These are phyloP conservation scores for Colletotrichum limetticola DNA, from an alignment of 2,329 filamentous ascomycete species.

Conservation along the genomic window DNA sequence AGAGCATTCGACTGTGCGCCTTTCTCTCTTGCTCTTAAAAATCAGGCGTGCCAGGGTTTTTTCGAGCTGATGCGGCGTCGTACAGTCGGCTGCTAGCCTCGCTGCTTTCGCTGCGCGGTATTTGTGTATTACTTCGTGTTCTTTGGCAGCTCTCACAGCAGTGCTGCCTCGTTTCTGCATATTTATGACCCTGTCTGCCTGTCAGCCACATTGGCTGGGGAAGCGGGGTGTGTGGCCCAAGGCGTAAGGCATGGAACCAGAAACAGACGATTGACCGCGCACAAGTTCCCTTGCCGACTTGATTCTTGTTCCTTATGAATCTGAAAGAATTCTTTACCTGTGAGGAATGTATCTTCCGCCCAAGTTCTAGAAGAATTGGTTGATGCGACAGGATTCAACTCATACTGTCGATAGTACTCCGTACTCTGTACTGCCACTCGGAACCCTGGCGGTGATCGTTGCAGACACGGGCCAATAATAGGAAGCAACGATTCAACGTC, in stretches of 20 bases:
- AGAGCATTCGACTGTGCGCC: not conserved
- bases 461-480: conserved; percentile 10
- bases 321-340: not conserved
- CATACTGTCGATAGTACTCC: not conserved
- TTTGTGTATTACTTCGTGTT: not conserved
- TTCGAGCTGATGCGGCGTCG: not conserved
- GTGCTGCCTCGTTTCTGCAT: not conserved
- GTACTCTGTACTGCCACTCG: not conserved
- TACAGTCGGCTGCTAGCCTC: not conserved
- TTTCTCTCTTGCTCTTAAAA: not conserved
- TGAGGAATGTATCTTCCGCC: not conserved
- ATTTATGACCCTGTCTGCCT: not conserved
- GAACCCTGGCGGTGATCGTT: conserved; percentile 23
- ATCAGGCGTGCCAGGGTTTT: not conserved
- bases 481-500: not conserved
- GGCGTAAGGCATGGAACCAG: not conserved
- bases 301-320: not conserved
- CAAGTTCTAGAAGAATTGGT: not conserved
- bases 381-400: not conserved
- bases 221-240: not conserved
- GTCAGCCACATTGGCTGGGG: conserved; percentile 14
- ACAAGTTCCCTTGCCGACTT: not conserved
- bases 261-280: not conserved
- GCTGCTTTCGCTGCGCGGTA: not conserved
- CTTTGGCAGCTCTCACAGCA: not conserved